Percentiles rank a stretch among this genome's conserved stretches.
Evolutionary conservation across 208 protist species (phyloP).

Genomic region (Trypanosoma scelopori): DNA sequence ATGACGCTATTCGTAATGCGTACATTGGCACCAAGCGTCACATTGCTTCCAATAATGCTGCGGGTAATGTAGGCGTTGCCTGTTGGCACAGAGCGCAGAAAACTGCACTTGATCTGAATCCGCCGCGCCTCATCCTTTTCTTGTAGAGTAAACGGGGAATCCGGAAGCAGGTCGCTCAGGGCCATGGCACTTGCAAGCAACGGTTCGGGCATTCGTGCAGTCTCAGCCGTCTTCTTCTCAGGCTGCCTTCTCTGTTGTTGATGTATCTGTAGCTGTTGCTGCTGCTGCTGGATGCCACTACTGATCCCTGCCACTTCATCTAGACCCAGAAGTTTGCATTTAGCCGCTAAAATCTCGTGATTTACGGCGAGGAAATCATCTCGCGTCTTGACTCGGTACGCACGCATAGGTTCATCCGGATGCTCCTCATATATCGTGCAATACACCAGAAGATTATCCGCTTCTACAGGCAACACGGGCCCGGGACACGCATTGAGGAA

Average conservation of each 20-base stretch:
- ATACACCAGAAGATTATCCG: constrained; percentile 72
- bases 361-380: constrained; percentile 69
- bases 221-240: background rate
- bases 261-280: too few species aligned
- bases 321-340: constrained; percentile 48
- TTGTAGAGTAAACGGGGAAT: constrained; percentile 57
- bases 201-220: background rate
- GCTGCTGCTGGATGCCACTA: constrained; percentile 13
- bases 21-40: constrained; percentile 53
- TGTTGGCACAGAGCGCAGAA: constrained; percentile 51
- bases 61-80: constrained; percentile 60
- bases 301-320: constrained; percentile 17
- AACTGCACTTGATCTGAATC: constrained; percentile 63
- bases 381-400: constrained; percentile 63
- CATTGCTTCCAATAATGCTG: constrained; percentile 79
- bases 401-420: constrained; percentile 35
- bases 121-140: constrained; percentile 35
- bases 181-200: constrained; percentile 29
- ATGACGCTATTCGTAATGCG: constrained; percentile 76
- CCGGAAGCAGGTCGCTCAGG: constrained; percentile 45
- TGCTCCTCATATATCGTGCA: constrained; percentile 77
- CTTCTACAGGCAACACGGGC: constrained; percentile 38
- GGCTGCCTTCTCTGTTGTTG: background rate
- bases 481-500: constrained; percentile 53
- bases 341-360: constrained; percentile 67